Evolutionary conservation across 768 basidiomycete genomes (phyloP), one percentile per base, ranked within the genome.

Genomic region (Russula ochroleuca): DNA sequence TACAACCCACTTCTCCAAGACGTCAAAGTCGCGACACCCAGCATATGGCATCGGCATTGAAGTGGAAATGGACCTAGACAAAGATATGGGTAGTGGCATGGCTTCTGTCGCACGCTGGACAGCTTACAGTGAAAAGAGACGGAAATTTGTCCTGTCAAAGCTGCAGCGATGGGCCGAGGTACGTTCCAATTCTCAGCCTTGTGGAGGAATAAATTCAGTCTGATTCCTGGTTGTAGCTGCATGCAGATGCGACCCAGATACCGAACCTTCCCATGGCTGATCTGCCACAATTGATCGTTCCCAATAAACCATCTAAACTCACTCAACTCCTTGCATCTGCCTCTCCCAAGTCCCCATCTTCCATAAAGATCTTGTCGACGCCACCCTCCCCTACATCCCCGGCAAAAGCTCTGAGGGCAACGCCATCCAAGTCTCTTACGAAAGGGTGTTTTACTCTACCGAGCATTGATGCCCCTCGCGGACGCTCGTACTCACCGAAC

Each of bases 41-140:
- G 91, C 83, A 1, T 94, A 92, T 72, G 92, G 91, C 10, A 81
- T 93, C 66, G 92, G 92, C 1, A 90, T 94, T 55, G 89, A 93
- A 74, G 90, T 92, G 28, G 89, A 92, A 68, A 87, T 90, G 78
- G 85, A 92, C 69, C 82, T 91, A 60, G 88, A 90, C 74, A 89
- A 88, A 75, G 85, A 82, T 69, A 85, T 89, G 86, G 78, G 78
- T 23, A 84, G 82, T 50, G 90, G 91, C n/a, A 92, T 93, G 87
- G 89, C 90, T 41, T 88, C 91, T 33, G 88, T 94, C 49, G 91
- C 92, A 57, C 83, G 90, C 61, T 94, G 92, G 92, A 92, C 92
- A 3, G 83, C 87, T 33, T 84, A 79, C 49, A 75, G 81, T 41
- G 88, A 90, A 59, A 75, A 75, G 38, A 83, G 92, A 59, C 82